Percentiles rank a stretch among this genome's conserved stretches.
These are phyloP conservation scores for Endocalyx cinctus DNA, from an alignment of 2,329 filamentous ascomycete genomes.

Conservation along the genomic window DNA sequence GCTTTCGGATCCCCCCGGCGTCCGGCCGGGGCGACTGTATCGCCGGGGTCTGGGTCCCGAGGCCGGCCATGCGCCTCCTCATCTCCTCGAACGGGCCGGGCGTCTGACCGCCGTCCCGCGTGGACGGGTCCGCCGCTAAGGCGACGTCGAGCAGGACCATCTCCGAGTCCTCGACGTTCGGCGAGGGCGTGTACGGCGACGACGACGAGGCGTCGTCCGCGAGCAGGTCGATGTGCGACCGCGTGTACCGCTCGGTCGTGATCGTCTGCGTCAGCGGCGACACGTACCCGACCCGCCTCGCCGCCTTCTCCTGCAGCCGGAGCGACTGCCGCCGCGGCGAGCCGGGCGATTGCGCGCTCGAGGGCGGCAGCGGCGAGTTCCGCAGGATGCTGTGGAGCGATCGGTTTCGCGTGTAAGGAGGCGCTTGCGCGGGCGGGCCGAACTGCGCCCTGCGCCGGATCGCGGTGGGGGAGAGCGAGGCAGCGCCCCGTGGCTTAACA, in stretches of 20 bases:
- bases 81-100: constrained; percentile 62
- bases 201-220: constrained; percentile 51
- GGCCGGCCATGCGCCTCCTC: constrained; percentile 50
- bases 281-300: constrained; percentile 57
- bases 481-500: constrained; percentile 32
- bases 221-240: constrained; percentile 60
- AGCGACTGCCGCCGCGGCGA: constrained; percentile 51
- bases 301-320: constrained; percentile 49
- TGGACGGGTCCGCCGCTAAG: constrained; percentile 48
- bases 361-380: constrained; percentile 59
- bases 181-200: constrained; percentile 41
- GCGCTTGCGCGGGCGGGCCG: constrained; percentile 31
- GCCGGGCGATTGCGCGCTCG: constrained; percentile 43
- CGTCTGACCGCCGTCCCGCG: constrained; percentile 56
- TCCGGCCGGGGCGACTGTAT: constrained; percentile 34
- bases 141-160: constrained; percentile 43
- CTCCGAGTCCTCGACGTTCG: constrained; percentile 33
- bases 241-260: constrained; percentile 56
- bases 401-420: constrained; percentile 57
- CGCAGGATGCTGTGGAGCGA: constrained; percentile 60
- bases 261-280: constrained; percentile 61
- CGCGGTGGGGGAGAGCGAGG: constrained; percentile 17
- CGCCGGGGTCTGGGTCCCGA: constrained; percentile 38
- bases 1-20: constrained; percentile 50
- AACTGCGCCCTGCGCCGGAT: too few species aligned